Base-by-base conservation (phyloP, 2,329 filamentous ascomycete species). In the Sporothrix phasma region DNA sequence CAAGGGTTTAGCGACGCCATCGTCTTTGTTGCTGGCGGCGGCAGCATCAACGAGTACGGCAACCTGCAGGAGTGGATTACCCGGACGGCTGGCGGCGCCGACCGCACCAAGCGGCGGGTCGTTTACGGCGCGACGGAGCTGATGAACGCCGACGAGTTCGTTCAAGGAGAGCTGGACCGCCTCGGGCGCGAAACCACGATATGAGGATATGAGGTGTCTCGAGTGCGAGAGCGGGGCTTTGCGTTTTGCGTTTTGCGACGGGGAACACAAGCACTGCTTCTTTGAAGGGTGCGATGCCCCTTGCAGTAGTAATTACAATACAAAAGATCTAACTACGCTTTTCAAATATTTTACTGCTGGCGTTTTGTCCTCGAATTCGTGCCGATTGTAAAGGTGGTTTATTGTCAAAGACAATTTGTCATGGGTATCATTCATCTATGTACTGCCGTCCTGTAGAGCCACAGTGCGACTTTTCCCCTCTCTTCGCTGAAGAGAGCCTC, bases 1-100 rank as follows among this genome's bases (percentile, higher is more conserved):
- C 92, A 96, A 72, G 92, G 90, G 0, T 97, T 93, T 75, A 89
- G 85, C 58, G 92, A 96, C 71, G 90, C 91, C 1, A 88, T 96
- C 63, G 90, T 96, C n/a, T 96, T 97, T 73, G 93, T 90, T 0
- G 91, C 95, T 3, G 94, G 94, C 3, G 94, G 95, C 54, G 94
- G 94, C 47, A 97, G 92, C 73, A 97, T 99, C 90, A 94, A 99
- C 70, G 94, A 99, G 74, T 99, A 97, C 73, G 93, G 92, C 22
- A 99, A 99, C 75, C 74, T 99, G 73, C 91, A 96, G 73, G 94
- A 97, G 73, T 99, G 94, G 94, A 91, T 93, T 5, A 86, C 85
- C 74, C 83, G 93, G 68, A 92, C 90, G 3, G 80, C 81, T 56
- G 85, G 56, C 51, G 34, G 64, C 24, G 61, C 60, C 39, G 83